These are phyloP conservation scores for Rhodosporidiobolus odoratus DNA, from an alignment of 768 basidiomycete species.

Conservation along the genomic window DNA sequence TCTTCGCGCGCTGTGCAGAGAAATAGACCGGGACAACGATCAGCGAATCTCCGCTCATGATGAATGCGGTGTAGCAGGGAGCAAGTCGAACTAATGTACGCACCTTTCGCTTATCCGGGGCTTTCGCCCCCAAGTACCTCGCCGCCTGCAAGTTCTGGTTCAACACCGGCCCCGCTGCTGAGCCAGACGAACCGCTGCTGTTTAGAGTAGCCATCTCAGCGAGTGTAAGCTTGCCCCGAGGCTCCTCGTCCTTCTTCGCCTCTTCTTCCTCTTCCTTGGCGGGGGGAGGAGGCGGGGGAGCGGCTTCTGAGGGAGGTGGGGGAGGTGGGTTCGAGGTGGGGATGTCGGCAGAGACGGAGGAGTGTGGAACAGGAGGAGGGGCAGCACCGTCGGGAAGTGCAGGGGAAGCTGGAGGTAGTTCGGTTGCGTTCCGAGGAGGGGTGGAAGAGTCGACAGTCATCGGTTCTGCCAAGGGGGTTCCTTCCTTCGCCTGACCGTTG, in stretches of 20 bases:
- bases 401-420: conserved; percentile 13
- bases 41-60: too few species aligned
- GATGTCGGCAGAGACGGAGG: conserved; percentile 15
- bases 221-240: conserved; percentile 26
- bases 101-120: conserved; percentile 84
- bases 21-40: background rate
- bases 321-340: conserved; percentile 50
- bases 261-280: background rate
- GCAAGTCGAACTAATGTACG: too few species aligned
- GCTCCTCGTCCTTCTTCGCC: background rate
- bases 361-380: conserved; percentile 47
- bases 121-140: conserved; percentile 84
- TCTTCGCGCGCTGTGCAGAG: conserved; percentile 55
- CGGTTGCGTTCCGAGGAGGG: conserved; percentile 3
- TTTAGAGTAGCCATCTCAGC: conserved; percentile 28
- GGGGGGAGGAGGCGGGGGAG: conserved; percentile 1
- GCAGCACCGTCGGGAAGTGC: conserved; percentile 44
- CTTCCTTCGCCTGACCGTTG: background rate
- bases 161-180: conserved; percentile 5
- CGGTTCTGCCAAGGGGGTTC: background rate
- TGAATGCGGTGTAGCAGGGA: too few species aligned
- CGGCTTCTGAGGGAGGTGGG: conserved; percentile 48
- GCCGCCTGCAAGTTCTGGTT: conserved; percentile 45
- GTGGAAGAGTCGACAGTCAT: conserved; percentile 2
- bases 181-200: background rate